A percentile compares a stretch with the other conserved stretches of the same genome.
Evolutionary conservation across 2,329 filamentous ascomycete genomes (phyloP).

Genomic region (Diaporthe longicolla): DNA sequence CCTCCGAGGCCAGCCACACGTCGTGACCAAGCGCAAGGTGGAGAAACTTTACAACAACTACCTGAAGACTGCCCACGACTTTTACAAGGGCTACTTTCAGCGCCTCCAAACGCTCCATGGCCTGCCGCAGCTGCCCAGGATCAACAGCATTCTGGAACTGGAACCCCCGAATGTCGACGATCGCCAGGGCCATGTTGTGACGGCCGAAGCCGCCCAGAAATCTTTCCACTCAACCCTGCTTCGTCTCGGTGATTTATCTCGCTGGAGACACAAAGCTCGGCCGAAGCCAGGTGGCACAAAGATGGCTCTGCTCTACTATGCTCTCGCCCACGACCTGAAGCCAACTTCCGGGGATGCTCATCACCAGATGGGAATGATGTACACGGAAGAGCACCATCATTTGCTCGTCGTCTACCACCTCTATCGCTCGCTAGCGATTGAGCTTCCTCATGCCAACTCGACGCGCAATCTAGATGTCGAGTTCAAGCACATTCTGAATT

Average conservation of each 20-base stretch:
- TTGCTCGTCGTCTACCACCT: conserved; percentile 91
- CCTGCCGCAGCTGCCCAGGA: conserved; percentile 61
- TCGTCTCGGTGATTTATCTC: conserved; percentile 88
- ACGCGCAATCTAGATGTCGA: conserved; percentile 83
- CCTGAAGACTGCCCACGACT: conserved; percentile 88
- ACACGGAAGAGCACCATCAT: conserved; percentile 82
- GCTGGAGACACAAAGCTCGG: conserved; percentile 84
- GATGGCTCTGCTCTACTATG: conserved; percentile 86
- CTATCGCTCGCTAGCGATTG: conserved; percentile 83
- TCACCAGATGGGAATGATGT: conserved; percentile 92
- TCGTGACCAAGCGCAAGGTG: conserved; percentile 79
- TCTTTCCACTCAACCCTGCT: conserved; percentile 89
- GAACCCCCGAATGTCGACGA: conserved; percentile 59
- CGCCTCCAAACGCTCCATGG: conserved; percentile 76
- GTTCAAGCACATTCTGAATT: conserved; percentile 71
- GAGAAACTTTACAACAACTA: conserved; percentile 87
- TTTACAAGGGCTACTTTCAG: conserved; percentile 90
- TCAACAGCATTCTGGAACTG: conserved; percentile 59
- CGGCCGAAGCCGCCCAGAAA: conserved; percentile 70
- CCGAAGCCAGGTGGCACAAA: conserved; percentile 83
- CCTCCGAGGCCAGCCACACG: conserved; percentile 64
- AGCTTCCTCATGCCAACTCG: conserved; percentile 81
- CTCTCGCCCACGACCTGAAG: conserved; percentile 82
- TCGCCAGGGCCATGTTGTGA: conserved; percentile 64
- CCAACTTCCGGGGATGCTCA: conserved; percentile 86